Percentiles rank a stretch among this genome's conserved stretches.
phyloP scores from a whole-genome alignment of 148 eudicot genomes.

The Drosera capensis region DNA sequence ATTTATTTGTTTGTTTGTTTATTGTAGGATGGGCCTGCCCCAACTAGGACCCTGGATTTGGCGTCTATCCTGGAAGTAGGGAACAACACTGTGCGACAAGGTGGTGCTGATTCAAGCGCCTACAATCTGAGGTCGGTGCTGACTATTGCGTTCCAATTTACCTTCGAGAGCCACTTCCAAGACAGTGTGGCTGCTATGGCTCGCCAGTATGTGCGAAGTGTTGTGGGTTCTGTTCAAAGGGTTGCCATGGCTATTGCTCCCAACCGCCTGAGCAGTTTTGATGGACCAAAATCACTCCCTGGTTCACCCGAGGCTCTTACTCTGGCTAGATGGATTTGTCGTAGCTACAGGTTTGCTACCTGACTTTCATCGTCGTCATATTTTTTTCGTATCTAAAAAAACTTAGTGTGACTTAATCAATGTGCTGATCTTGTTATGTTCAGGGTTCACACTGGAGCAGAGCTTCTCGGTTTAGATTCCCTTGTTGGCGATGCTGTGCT shows the following conservation, averaged over 20 bases:
- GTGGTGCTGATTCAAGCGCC: conserved; percentile 16
- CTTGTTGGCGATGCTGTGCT: conserved; percentile 24
- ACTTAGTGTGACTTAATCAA: background rate
- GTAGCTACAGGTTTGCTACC: conserved; percentile 45
- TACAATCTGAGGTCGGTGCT: conserved; percentile 32
- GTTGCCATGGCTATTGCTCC: conserved; percentile 56
- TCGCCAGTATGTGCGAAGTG: conserved; percentile 52
- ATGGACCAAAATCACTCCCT: conserved; percentile 27
- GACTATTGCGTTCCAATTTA: conserved; percentile 53
- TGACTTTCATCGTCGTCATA: conserved; percentile 35
- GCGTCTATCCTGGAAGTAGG: conserved; percentile 42
- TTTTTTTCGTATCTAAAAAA: conserved; percentile 46
- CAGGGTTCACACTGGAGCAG: conserved; percentile 39
- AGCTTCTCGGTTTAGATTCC: conserved; percentile 18
- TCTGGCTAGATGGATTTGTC: conserved; percentile 36
- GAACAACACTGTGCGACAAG: conserved; percentile 12
- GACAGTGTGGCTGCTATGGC: conserved; percentile 51
- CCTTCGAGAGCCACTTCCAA: conserved; percentile 36
- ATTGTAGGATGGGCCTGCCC: conserved; percentile 20
- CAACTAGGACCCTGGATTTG: conserved; percentile 37
- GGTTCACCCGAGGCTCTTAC: conserved; percentile 52
- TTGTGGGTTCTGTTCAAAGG: conserved; percentile 44
- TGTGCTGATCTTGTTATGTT: conserved; percentile 1
- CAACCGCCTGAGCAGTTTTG: conserved; percentile 13
- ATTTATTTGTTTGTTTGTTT: background rate